Conservation (phyloP, 129 eudicot species). For the Scalesia atractyloides region DNA sequence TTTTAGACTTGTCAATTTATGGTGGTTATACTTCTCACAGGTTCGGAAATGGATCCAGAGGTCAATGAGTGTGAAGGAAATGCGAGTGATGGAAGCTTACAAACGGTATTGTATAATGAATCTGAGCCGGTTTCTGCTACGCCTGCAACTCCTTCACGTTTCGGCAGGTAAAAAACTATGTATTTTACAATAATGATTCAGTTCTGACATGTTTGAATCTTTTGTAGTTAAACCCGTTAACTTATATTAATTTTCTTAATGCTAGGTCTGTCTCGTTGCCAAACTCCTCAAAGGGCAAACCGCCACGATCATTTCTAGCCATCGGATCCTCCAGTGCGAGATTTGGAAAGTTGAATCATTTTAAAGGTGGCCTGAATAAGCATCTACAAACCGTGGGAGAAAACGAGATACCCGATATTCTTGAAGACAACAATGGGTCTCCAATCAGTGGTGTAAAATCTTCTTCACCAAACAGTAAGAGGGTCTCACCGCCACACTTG, state of each 20-base stretch:
- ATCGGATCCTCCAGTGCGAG: slow-evolving; percentile 50
- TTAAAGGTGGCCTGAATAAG: slow-evolving; percentile 48
- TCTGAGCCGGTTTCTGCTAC: slow-evolving; percentile 53
- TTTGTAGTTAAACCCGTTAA: not conserved
- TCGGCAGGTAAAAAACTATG: slow-evolving; percentile 47
- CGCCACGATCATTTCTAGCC: slow-evolving; percentile 61
- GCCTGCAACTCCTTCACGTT: slow-evolving; percentile 73
- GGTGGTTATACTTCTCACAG: slow-evolving; percentile 28
- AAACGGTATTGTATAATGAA: slow-evolving; percentile 34
- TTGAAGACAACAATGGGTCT: slow-evolving; percentile 54
- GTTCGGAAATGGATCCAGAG: slow-evolving; percentile 62
- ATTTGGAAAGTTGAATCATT: slow-evolving; percentile 43
- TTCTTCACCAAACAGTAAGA: slow-evolving; percentile 81
- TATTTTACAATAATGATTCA: not conserved
- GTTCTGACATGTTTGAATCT: not conserved
- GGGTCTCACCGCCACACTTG: slow-evolving; percentile 88
- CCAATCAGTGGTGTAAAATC: slow-evolving; percentile 64
- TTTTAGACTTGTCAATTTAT: not conserved
- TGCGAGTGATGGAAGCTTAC: slow-evolving; percentile 40
- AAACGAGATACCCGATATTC: slow-evolving; percentile 72
- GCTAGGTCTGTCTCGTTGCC: slow-evolving; percentile 46
- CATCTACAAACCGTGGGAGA: slow-evolving; percentile 47
- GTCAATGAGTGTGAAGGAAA: slow-evolving; percentile 56
- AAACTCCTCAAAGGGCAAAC: slow-evolving; percentile 69
- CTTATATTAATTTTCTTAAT: not conserved